Percentiles rank a stretch among this genome's conserved stretches.
Conservation (phyloP, 1,284 basidiomycete species). For the Tilletia setariae region DNA sequence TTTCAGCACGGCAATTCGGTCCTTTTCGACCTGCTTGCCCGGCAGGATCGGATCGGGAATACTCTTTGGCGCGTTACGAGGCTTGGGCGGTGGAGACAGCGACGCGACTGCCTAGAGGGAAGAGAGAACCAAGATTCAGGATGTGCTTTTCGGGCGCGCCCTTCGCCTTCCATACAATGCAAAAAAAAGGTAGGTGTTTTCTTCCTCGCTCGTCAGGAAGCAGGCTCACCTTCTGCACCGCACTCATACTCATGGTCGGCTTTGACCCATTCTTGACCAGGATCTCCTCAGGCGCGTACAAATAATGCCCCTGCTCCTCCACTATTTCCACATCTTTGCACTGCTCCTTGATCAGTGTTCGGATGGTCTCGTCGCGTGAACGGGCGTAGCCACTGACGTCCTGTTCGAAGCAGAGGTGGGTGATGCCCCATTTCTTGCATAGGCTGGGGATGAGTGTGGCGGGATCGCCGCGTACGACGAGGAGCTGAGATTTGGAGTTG, state of each 20-base stretch:
- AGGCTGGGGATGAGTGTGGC: slow-evolving; percentile 56
- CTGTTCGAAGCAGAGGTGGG: slow-evolving; percentile 57
- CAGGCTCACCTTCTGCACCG: slow-evolving; percentile 36
- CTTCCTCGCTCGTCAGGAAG: too few relatives aligned
- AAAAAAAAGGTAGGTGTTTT: too few relatives aligned
- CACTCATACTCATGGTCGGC: slow-evolving; percentile 38
- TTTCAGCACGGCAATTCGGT: slow-evolving; percentile 23
- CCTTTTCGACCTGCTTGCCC: slow-evolving; percentile 13
- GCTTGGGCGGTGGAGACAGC: slow-evolving; percentile 32
- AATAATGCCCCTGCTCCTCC: slow-evolving; percentile 34
- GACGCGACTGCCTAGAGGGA: slow-evolving; percentile 6
- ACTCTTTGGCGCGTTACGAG: slow-evolving; percentile 33
- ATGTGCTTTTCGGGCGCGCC: too few relatives aligned
- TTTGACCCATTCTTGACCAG: slow-evolving; percentile 35
- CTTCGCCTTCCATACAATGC: too few relatives aligned
- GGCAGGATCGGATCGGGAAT: slow-evolving; percentile 27
- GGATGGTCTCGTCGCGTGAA: slow-evolving; percentile 28
- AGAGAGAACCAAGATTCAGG: too few relatives aligned
- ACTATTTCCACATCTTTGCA: slow-evolving; percentile 32
- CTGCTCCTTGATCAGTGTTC: slow-evolving; percentile 29
- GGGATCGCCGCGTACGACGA: slow-evolving; percentile 59
- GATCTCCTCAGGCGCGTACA: slow-evolving; percentile 38
- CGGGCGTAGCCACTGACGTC: slow-evolving; percentile 32
- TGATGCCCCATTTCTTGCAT: slow-evolving; percentile 59
- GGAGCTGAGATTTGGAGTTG: slow-evolving; percentile 57